Percentiles rank a stretch among this genome's conserved stretches.
Conservation (phyloP, 2,329 filamentous ascomycete genomes). For the Xylaria polymorpha region DNA sequence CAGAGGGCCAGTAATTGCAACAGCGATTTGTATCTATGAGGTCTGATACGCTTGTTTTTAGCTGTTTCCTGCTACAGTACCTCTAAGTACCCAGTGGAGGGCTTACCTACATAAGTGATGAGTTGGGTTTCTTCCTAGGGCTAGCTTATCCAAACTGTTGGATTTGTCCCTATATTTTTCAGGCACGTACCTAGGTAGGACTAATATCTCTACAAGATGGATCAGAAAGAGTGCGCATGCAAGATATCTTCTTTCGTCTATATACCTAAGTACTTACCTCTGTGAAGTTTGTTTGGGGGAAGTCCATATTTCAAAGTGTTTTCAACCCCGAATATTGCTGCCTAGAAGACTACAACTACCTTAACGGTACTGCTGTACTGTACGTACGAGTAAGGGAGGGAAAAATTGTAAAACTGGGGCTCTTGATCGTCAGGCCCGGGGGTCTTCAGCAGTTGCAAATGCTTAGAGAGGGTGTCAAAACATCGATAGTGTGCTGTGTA, state of each 20-base stretch:
- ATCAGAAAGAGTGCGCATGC: background rate
- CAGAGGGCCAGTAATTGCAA: background rate
- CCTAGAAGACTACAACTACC: too few species aligned
- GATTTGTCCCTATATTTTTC: background rate
- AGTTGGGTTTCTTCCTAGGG: background rate
- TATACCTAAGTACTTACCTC: too few species aligned
- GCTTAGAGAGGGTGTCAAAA: background rate
- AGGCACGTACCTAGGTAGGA: background rate
- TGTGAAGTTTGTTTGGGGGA: background rate
- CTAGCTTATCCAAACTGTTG: conserved; percentile 1
- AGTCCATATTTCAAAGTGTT: background rate
- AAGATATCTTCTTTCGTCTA: background rate
- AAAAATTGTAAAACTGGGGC: conserved; percentile 1
- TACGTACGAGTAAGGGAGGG: background rate
- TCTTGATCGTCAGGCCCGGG: background rate
- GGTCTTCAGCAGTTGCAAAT: background rate
- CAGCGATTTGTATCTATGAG: background rate
- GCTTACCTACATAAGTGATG: background rate
- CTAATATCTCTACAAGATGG: background rate
- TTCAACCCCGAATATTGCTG: background rate
- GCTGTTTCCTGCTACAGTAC: background rate
- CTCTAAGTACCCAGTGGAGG: background rate
- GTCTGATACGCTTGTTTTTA: conserved; percentile 1
- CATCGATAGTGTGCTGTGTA: too few species aligned
- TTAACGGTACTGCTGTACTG: too few species aligned